Evolutionary conservation across 306 rosid species (phyloP).

Genomic region (Vigna hirtella): DNA sequence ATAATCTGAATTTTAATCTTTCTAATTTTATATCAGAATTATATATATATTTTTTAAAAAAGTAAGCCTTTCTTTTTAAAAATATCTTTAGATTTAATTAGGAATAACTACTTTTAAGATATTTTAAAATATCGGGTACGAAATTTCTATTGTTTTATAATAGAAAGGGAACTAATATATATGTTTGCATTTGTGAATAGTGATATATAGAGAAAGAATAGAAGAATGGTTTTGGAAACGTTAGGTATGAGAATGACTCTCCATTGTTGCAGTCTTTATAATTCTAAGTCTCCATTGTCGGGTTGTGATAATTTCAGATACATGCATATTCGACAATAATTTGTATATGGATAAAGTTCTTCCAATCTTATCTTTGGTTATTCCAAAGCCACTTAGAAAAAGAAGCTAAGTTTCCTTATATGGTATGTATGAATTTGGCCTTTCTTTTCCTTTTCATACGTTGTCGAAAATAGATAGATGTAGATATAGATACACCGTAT

Average conservation of each 20-base stretch:
- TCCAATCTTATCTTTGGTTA: constrained; percentile 17
- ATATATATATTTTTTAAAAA: too few species aligned
- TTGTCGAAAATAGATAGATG: not conserved
- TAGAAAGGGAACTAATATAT: too few species aligned
- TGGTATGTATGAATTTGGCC: not conserved
- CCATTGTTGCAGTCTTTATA: not conserved
- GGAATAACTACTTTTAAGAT: too few species aligned
- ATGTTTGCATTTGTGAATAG: too few species aligned
- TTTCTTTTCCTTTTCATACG: not conserved
- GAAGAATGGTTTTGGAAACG: not conserved
- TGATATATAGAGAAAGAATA: not conserved
- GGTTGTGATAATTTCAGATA: not conserved
- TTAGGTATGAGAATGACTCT: not conserved
- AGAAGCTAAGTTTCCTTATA: not conserved
- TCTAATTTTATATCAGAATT: too few species aligned
- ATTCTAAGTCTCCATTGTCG: not conserved
- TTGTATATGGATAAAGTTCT: not conserved
- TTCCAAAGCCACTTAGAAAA: not conserved
- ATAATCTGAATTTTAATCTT: too few species aligned
- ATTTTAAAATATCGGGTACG: too few species aligned
- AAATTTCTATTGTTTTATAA: too few species aligned
- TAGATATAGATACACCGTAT: not conserved
- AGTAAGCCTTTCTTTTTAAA: too few species aligned
- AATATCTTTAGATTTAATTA: too few species aligned
- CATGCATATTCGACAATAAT: constrained; percentile 18